These are phyloP conservation scores for Colletotrichum lentis DNA, from an alignment of 2,329 filamentous ascomycete genomes.

Conservation along the genomic window DNA sequence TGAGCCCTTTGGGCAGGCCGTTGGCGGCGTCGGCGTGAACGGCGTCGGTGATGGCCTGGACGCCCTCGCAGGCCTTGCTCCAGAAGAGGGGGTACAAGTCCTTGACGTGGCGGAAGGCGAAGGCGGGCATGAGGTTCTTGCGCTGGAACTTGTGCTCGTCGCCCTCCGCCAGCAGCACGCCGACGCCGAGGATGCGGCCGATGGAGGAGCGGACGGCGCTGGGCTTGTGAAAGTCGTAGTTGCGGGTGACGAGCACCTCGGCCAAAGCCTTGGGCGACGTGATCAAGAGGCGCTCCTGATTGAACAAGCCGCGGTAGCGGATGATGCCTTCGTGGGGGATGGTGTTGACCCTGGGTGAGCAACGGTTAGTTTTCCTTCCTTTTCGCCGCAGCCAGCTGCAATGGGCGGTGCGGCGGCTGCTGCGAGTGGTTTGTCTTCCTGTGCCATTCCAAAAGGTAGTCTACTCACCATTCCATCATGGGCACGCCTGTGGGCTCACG, in stretches of 20 bases:
- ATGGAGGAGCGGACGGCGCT: slow-evolving; percentile 61
- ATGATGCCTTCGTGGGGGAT: slow-evolving; percentile 75
- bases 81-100: slow-evolving; percentile 86
- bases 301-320: slow-evolving; percentile 69
- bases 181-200: slow-evolving; percentile 71
- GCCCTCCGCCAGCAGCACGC: slow-evolving; percentile 84
- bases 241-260: slow-evolving; percentile 73
- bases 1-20: slow-evolving; percentile 42
- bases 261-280: slow-evolving; percentile 71
- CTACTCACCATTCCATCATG: slow-evolving; percentile 58
- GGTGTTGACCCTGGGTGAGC: slow-evolving; percentile 60
- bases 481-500: slow-evolving; percentile 54
- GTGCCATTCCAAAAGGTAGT: background rate
- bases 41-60: slow-evolving; percentile 65
- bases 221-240: slow-evolving; percentile 76
- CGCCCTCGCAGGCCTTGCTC: slow-evolving; percentile 75
- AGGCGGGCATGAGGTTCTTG: slow-evolving; percentile 81
- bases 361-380: slow-evolving; percentile 45
- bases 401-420: background rate
- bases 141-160: slow-evolving; percentile 86
- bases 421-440: slow-evolving; percentile 35
- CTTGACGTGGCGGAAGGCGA: slow-evolving; percentile 86
- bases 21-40: slow-evolving; percentile 44
- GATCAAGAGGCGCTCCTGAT: slow-evolving; percentile 69
- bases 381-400: no score